Evolutionary conservation across 106 monocot genomes (phyloP), one percentile per base, ranked within the genome.

Genomic region (Narthecium ossifragum): DNA sequence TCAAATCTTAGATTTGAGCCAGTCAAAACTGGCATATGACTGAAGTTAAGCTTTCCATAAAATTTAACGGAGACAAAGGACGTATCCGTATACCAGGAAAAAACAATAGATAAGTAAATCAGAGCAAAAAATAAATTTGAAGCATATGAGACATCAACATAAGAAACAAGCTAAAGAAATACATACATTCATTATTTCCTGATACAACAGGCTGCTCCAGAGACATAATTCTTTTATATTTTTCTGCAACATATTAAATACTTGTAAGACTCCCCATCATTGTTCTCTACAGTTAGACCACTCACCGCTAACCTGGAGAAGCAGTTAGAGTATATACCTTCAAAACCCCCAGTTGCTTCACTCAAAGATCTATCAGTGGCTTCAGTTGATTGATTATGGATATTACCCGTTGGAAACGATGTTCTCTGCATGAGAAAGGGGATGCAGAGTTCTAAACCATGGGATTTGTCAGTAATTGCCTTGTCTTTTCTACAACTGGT

Each of bases 171-270:
- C 12, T 6, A 59, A 26, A 26, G 21, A 54, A 55, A 46, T n/a
- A 46, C 31, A 31, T 70, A 85, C 85, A 13, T 62, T 73, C 74
- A 23, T 68, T 61, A 57, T 70, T 67, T 28, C 27, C 30, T 45
- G 70, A 47, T 31, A 47, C 55, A 5, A 54, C 24, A 55, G 76
- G 38, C 41, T 57, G 70, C 48, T 82, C 76, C 53, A 66, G 55
- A 4, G 76, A 55, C 57, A 79, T 48, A 20, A 48, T 61, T 54
- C 77, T 79, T 59, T 79, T 77, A 59, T 67, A 68, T 49, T 64
- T 79, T 57, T 80, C 71, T 40, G 65, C 51, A 54, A 70, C 63
- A 57, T 60, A 48, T 67, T 12, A 29, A 38, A 26, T 74, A 30
- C 45, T 60, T 27, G 21, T 21, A 26, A 48, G 26, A 10, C 69